phyloP scores from a whole-genome alignment of 2,329 filamentous ascomycete genomes.

The Penicillium occitanis region DNA sequence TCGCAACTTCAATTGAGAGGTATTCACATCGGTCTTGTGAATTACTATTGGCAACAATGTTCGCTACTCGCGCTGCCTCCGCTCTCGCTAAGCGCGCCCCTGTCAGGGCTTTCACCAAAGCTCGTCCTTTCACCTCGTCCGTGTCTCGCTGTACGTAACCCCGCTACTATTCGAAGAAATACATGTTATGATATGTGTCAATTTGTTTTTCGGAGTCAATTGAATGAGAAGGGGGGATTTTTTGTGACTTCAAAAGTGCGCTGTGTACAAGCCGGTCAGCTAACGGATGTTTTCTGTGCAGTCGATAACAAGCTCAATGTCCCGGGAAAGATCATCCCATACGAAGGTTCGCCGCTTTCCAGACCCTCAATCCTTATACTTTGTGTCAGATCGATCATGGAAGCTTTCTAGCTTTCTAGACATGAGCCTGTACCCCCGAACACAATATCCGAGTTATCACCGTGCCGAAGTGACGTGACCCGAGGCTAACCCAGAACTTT shows the following conservation, averaged over 20 bases:
- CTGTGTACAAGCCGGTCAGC: neutral
- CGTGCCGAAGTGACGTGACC: slow-evolving; percentile 4
- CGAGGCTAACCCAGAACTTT: slow-evolving; percentile 15
- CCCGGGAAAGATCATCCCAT: slow-evolving; percentile 46
- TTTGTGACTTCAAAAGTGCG: slow-evolving; percentile 2
- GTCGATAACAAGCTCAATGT: slow-evolving; percentile 41
- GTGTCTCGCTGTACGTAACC: slow-evolving; percentile 47
- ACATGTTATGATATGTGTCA: neutral
- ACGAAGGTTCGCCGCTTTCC: slow-evolving; percentile 41
- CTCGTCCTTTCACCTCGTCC: slow-evolving; percentile 48
- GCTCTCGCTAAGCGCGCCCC: slow-evolving; percentile 48
- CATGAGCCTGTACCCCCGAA: neutral
- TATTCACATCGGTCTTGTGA: neutral
- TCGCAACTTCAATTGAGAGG: neutral
- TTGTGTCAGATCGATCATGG: neutral
- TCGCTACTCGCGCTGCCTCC: slow-evolving; percentile 49
- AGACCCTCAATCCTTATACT: neutral
- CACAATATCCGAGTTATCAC: slow-evolving; percentile 8
- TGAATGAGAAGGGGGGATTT: neutral
- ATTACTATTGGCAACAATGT: slow-evolving; percentile 41
- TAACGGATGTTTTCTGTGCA: slow-evolving; percentile 23
- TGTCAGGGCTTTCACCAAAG: slow-evolving; percentile 40
- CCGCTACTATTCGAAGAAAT: slow-evolving; percentile 3
- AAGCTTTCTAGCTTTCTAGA: neutral
- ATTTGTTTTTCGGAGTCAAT: neutral